These are phyloP conservation scores for Macrocybe gigantea DNA, from an alignment of 768 basidiomycete species.

Conservation along the genomic window DNA sequence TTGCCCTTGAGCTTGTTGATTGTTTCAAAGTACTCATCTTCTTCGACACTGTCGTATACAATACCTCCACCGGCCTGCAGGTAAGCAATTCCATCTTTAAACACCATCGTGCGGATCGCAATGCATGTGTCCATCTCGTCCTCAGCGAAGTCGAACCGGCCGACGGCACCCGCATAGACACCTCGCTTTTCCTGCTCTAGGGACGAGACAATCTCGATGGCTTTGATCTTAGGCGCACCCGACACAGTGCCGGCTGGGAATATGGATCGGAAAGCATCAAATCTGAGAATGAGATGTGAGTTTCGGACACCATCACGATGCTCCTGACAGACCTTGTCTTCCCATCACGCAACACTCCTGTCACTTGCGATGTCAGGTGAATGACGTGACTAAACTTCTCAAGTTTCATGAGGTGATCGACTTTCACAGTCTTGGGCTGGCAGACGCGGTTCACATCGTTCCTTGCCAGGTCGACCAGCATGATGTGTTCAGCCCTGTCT, in stretches of 20 bases:
- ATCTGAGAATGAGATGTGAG: constrained; percentile 39
- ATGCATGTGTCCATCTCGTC: constrained; percentile 99
- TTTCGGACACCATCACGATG: neutral
- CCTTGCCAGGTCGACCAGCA: constrained; percentile 96
- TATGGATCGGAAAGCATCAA: constrained; percentile 98
- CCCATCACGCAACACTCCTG: constrained; percentile 76
- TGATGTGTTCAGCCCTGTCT: constrained; percentile 96
- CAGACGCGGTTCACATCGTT: constrained; percentile 99
- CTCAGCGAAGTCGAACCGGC: constrained; percentile 93
- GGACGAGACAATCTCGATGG: constrained; percentile 85
- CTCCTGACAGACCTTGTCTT: constrained; percentile 59
- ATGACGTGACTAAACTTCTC: constrained; percentile 99
- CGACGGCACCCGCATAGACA: constrained; percentile 95
- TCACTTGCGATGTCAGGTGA: constrained; percentile 93
- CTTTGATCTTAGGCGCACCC: constrained; percentile 98
- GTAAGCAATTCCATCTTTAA: constrained; percentile 89
- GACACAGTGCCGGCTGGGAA: constrained; percentile 99
- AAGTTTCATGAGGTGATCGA: constrained; percentile 89
- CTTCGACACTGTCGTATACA: constrained; percentile 93
- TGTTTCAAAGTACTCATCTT: constrained; percentile 96
- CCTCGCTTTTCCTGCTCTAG: constrained; percentile 88
- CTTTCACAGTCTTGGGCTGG: constrained; percentile 90
- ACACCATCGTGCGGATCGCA: constrained; percentile 96
- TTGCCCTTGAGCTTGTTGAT: constrained; percentile 92
- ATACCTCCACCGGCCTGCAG: constrained; percentile 97